phyloP scores from a whole-genome alignment of 148 eudicot genomes.

The Camellia sinensis region DNA sequence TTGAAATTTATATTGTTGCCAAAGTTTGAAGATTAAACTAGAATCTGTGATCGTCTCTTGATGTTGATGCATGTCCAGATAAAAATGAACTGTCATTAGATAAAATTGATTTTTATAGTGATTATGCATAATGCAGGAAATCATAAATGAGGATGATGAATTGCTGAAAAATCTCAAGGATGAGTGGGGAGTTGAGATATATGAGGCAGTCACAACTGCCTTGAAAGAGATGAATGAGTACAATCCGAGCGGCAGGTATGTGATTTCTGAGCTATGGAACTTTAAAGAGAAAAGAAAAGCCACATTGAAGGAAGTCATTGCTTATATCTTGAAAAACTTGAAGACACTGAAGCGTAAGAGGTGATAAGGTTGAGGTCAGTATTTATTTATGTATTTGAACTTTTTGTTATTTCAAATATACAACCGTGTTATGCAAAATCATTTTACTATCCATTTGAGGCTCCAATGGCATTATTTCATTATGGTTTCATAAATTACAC shows the following conservation, averaged over 20 bases:
- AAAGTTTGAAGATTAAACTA: background rate
- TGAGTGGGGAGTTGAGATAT: constrained; percentile 20
- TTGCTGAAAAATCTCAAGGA: constrained; percentile 17
- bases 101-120: background rate
- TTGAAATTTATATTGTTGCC: background rate
- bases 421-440: too few relatives aligned
- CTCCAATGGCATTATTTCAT: background rate
- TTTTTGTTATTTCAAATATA: background rate
- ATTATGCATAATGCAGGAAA: constrained; percentile 14
- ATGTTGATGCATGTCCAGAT: background rate
- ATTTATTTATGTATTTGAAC: background rate
- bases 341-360: constrained; percentile 19
- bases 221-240: constrained; percentile 25
- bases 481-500: background rate
- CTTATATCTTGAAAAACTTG: constrained; percentile 20
- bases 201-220: constrained; percentile 21
- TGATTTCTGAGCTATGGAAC: constrained; percentile 24
- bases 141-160: constrained; percentile 21
- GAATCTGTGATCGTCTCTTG: background rate
- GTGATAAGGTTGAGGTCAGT: constrained; percentile 14
- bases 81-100: background rate
- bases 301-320: constrained; percentile 23
- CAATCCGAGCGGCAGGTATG: constrained; percentile 27
- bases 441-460: too few relatives aligned
- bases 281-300: constrained; percentile 19